Percentiles rank a stretch among this genome's conserved stretches.
phyloP scores from a whole-genome alignment of 1,284 basidiomycete species.

The Cryptococcus sp. region DNA sequence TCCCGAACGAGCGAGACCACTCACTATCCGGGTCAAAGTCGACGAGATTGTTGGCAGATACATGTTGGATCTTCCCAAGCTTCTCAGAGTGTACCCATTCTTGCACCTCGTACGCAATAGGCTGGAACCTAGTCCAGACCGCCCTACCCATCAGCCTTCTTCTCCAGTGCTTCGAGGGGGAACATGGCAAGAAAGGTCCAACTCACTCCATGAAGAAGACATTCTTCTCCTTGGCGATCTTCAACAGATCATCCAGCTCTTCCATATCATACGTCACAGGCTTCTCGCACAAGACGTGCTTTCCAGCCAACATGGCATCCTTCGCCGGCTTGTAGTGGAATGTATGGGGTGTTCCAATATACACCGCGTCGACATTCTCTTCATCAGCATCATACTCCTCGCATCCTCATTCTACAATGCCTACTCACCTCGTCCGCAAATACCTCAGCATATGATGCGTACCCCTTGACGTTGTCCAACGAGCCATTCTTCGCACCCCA shows the following conservation, averaged over 20 bases:
- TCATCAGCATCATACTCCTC: not conserved
- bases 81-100: constrained; percentile 39
- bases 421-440: constrained; percentile 58
- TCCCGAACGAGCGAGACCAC: constrained; percentile 31
- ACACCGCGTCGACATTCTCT: constrained; percentile 71
- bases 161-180: not conserved
- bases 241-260: constrained; percentile 57
- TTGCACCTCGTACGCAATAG: constrained; percentile 43
- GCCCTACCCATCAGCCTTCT: constrained; percentile 19
- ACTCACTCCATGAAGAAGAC: constrained; percentile 87
- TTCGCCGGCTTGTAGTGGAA: constrained; percentile 73
- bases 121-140: constrained; percentile 47
- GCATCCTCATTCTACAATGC: not conserved
- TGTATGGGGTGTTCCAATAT: constrained; percentile 83
- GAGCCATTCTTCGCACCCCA: constrained; percentile 35
- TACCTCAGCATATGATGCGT: constrained; percentile 71
- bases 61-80: constrained; percentile 44
- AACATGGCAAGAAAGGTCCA: constrained; percentile 47
- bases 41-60: constrained; percentile 65
- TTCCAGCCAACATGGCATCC: constrained; percentile 69
- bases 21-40: constrained; percentile 66
- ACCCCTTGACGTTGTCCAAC: constrained; percentile 55
- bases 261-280: constrained; percentile 50
- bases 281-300: constrained; percentile 84
- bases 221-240: constrained; percentile 65